Percentiles rank a stretch among this genome's conserved stretches.
Conservation (phyloP, 2,329 filamentous ascomycete genomes). For the Penicillium expansum region DNA sequence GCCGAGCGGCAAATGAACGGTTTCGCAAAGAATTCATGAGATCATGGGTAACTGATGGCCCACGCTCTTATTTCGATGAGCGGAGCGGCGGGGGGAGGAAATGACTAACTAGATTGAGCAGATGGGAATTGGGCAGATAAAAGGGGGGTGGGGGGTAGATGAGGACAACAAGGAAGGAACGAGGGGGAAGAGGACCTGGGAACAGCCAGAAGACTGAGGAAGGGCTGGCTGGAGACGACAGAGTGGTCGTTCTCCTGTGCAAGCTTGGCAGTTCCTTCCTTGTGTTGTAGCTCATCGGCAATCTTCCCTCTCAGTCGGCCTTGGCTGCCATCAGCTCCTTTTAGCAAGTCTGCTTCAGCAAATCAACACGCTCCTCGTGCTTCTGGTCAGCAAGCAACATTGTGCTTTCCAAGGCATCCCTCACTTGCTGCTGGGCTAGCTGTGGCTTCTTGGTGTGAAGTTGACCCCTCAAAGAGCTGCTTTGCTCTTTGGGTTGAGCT, state of each 20-base stretch:
- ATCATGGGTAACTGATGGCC: neutral
- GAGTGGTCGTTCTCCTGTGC: neutral
- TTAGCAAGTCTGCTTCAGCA: neutral
- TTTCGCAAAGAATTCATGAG: slow-evolving; percentile 30
- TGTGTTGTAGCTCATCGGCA: no score
- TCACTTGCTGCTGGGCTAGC: neutral
- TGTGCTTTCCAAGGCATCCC: neutral
- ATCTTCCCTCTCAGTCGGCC: no score
- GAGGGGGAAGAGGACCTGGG: neutral
- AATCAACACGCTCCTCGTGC: neutral
- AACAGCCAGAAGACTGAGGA: neutral
- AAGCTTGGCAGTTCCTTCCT: no score
- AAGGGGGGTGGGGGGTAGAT: neutral
- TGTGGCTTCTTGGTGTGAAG: neutral
- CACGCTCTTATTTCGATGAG: slow-evolving; percentile 5
- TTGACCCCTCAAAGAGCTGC: neutral
- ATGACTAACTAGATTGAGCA: neutral
- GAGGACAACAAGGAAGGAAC: neutral
- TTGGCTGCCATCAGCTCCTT: neutral
- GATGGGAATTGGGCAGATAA: neutral
- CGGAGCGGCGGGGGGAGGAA: neutral
- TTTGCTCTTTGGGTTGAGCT: neutral
- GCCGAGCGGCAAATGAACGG: slow-evolving; percentile 38
- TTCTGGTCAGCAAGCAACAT: neutral
- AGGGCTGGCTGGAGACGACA: no score